phyloP scores from a whole-genome alignment of 116 monocot genomes.

The Cymodocea nodosa region DNA sequence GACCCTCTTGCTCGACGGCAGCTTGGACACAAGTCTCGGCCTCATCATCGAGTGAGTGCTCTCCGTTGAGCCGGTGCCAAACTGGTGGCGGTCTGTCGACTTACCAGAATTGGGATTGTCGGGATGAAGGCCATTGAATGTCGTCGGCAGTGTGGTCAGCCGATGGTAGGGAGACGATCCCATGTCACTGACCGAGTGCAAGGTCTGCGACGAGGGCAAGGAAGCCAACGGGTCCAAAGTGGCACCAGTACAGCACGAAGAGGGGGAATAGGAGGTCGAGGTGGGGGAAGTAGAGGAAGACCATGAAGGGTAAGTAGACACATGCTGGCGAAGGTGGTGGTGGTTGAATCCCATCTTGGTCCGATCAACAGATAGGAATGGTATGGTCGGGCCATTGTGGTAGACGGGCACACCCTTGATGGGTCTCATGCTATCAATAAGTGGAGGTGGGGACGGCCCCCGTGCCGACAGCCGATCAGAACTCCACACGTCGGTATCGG shows the following conservation, averaged over 20 bases:
- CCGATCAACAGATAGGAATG: background rate
- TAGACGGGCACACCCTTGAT: slow-evolving; percentile 56
- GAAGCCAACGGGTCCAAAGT: no score
- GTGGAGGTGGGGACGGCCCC: background rate
- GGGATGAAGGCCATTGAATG: slow-evolving; percentile 10
- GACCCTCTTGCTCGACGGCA: slow-evolving; percentile 26
- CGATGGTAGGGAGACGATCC: slow-evolving; percentile 4
- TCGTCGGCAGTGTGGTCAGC: slow-evolving; percentile 6
- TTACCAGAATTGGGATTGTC: slow-evolving; percentile 9
- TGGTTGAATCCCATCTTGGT: slow-evolving; percentile 10
- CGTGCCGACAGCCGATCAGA: background rate
- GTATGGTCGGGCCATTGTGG: slow-evolving; percentile 14
- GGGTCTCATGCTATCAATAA: slow-evolving; percentile 7
- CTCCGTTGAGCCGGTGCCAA: slow-evolving; percentile 9
- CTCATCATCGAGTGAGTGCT: slow-evolving; percentile 8
- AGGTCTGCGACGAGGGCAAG: no score
- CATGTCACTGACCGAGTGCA: background rate
- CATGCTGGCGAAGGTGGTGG: background rate
- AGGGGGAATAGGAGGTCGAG: slow-evolving; percentile 14
- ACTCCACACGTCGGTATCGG: background rate
- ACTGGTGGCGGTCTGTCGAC: slow-evolving; percentile 13
- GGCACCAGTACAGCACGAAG: background rate
- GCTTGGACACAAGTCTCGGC: slow-evolving; percentile 42
- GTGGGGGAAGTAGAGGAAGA: background rate
- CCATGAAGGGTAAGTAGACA: slow-evolving; percentile 5